A percentile compares a stretch with the other conserved stretches of the same genome.
These are phyloP conservation scores for Emmonsia crescens DNA, from an alignment of 2,329 filamentous ascomycete species.

Conservation along the genomic window DNA sequence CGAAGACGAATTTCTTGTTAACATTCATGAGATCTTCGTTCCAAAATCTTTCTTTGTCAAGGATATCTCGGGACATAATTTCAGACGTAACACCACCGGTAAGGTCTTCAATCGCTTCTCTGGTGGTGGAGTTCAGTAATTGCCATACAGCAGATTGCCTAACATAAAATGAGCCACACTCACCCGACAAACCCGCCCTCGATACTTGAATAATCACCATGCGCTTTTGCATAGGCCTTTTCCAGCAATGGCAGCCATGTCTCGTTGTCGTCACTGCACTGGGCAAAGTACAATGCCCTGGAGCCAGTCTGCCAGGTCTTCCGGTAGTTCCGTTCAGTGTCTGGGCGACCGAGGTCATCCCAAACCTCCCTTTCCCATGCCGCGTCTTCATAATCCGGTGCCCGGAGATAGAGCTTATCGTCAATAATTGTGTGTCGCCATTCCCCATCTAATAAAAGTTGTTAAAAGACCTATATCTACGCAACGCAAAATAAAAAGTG, in stretches of 20 bases:
- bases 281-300: constrained; percentile 66
- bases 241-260: constrained; percentile 73
- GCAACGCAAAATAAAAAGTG: background rate
- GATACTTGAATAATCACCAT: constrained; percentile 67
- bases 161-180: constrained; percentile 9
- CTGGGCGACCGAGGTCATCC: constrained; percentile 63
- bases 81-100: constrained; percentile 43
- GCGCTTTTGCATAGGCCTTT: constrained; percentile 76
- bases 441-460: constrained; percentile 53
- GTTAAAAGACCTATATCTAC: background rate
- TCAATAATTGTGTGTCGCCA: constrained; percentile 90
- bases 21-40: constrained; percentile 67
- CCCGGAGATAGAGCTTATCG: constrained; percentile 77
- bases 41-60: constrained; percentile 72
- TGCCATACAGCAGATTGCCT: background rate
- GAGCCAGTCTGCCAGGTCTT: constrained; percentile 64
- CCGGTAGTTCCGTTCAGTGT: constrained; percentile 60
- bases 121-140: constrained; percentile 13
- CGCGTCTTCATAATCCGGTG: constrained; percentile 70
- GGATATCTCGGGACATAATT: constrained; percentile 36
- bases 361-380: constrained; percentile 63
- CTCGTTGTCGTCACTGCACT: constrained; percentile 64
- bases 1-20: constrained; percentile 59
- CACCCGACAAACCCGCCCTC: constrained; percentile 60
- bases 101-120: constrained; percentile 49